These are phyloP conservation scores for Aspergillus clavatus DNA, from an alignment of 2,329 filamentous ascomycete genomes.

Conservation along the genomic window DNA sequence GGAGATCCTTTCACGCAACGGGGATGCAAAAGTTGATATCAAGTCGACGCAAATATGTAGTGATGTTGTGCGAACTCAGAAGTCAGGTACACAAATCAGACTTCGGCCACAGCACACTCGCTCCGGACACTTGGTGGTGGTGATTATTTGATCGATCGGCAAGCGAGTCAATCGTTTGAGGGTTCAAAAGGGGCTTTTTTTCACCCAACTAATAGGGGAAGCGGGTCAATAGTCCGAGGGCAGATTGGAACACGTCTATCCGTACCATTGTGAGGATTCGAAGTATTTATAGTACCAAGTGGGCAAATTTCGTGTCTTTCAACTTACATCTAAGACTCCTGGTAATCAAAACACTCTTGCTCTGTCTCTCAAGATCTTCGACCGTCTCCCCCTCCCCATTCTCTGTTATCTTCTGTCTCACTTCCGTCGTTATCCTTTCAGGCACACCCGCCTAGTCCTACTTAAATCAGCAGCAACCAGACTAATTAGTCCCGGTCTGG, in stretches of 20 bases:
- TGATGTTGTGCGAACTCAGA: conserved; percentile 1
- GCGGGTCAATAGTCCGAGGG: conserved; percentile 18
- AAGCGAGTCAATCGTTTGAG: conserved; percentile 13
- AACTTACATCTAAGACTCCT: background rate
- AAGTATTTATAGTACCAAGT: conserved; percentile 4
- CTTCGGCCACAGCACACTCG: conserved; percentile 9
- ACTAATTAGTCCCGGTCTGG: too few relatives aligned
- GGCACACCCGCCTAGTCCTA: background rate
- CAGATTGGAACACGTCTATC: conserved; percentile 7
- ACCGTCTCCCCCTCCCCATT: background rate
- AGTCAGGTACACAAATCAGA: conserved; percentile 11
- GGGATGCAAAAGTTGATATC: conserved; percentile 18
- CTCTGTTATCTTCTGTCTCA: background rate
- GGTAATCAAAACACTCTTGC: background rate
- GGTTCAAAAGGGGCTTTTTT: conserved; percentile 21
- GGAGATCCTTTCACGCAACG: conserved; percentile 4
- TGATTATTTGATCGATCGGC: conserved; percentile 21
- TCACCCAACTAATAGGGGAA: conserved; percentile 23
- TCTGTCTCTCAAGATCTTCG: background rate
- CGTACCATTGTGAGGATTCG: background rate
- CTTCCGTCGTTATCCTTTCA: background rate
- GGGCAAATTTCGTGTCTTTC: background rate
- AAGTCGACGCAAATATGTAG: conserved; percentile 4
- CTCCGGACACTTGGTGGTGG: conserved; percentile 14
- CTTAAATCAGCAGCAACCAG: too few relatives aligned